Percentiles rank a stretch among this genome's conserved stretches.
These are phyloP conservation scores for Kickxella alabastrina DNA, from an alignment of 192 early-diverging fungal genomes.

Conservation along the genomic window DNA sequence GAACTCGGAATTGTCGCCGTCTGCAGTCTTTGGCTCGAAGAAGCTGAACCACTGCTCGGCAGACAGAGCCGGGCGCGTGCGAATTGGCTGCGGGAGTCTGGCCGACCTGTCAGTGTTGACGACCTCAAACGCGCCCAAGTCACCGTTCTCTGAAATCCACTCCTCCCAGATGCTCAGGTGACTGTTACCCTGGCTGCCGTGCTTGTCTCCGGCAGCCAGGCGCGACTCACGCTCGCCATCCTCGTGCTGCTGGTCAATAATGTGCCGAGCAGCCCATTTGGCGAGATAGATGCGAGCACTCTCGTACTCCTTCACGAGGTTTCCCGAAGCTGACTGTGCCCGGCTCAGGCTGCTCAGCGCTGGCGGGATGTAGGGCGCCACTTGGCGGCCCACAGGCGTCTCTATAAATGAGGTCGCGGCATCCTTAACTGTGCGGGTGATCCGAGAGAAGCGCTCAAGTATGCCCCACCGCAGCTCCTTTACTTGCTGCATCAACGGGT, in stretches of 20 bases:
- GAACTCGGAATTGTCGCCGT: slow-evolving; percentile 22
- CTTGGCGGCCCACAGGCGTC: slow-evolving; percentile 48
- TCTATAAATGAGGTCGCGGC: slow-evolving; percentile 56
- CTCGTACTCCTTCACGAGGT: slow-evolving; percentile 73
- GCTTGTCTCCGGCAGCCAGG: slow-evolving; percentile 5
- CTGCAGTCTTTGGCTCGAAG: slow-evolving; percentile 52
- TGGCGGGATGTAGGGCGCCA: slow-evolving; percentile 49
- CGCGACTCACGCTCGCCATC: slow-evolving; percentile 42
- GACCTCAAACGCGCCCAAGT: slow-evolving; percentile 46
- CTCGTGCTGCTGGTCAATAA: slow-evolving; percentile 51
- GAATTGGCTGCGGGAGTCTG: slow-evolving; percentile 38
- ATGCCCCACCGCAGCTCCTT: slow-evolving; percentile 73
- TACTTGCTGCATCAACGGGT: slow-evolving; percentile 49
- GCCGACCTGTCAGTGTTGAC: slow-evolving; percentile 32
- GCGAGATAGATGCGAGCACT: slow-evolving; percentile 72
- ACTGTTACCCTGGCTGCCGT: slow-evolving; percentile 5
- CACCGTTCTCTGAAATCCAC: slow-evolving; percentile 42
- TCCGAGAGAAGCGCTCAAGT: slow-evolving; percentile 71
- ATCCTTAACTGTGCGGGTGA: slow-evolving; percentile 67
- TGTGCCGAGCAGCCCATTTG: slow-evolving; percentile 68
- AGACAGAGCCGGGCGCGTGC: slow-evolving; percentile 51
- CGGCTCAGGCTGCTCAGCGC: slow-evolving; percentile 54
- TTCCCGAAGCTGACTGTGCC: slow-evolving; percentile 55
- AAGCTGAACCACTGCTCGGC: slow-evolving; percentile 68
- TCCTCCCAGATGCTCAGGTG: slow-evolving; percentile 52